Evolutionary conservation across 257 asterid species (phyloP).

Genomic region (Solanum etuberosum): DNA sequence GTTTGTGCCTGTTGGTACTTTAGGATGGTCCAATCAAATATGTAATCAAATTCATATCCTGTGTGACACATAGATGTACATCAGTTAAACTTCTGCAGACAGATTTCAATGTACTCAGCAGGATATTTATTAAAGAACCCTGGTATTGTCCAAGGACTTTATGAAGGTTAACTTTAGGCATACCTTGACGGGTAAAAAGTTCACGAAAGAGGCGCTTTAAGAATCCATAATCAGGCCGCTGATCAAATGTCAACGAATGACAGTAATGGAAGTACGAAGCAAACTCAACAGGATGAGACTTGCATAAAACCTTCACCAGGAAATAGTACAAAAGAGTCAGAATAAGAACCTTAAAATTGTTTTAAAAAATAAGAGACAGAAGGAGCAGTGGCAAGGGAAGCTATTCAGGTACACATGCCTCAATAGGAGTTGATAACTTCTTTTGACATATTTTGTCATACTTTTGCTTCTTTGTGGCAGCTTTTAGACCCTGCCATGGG

Average conservation of each 20-base stretch:
- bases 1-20: conserved; percentile 92
- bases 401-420: conserved; percentile 30
- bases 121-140: not conserved
- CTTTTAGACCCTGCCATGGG: conserved; percentile 98
- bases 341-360: not conserved
- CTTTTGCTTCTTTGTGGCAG: conserved; percentile 96
- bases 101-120: not conserved
- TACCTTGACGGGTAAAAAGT: conserved; percentile 88
- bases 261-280: conserved; percentile 94
- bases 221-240: conserved; percentile 93
- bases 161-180: not conserved
- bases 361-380: not conserved
- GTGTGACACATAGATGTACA: conserved; percentile 17
- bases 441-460: conserved; percentile 94
- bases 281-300: conserved; percentile 91
- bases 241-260: conserved; percentile 89
- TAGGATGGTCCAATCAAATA: conserved; percentile 95
- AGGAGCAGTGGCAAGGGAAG: not conserved
- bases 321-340: not conserved
- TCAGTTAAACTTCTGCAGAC: not conserved
- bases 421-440: conserved; percentile 90
- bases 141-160: not conserved
- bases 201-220: conserved; percentile 86
- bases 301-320: conserved; percentile 66
- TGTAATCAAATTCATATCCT: conserved; percentile 86